phyloP scores from a whole-genome alignment of 202 grass and related monocot genomes.

The Hordeum pubiflorum region DNA sequence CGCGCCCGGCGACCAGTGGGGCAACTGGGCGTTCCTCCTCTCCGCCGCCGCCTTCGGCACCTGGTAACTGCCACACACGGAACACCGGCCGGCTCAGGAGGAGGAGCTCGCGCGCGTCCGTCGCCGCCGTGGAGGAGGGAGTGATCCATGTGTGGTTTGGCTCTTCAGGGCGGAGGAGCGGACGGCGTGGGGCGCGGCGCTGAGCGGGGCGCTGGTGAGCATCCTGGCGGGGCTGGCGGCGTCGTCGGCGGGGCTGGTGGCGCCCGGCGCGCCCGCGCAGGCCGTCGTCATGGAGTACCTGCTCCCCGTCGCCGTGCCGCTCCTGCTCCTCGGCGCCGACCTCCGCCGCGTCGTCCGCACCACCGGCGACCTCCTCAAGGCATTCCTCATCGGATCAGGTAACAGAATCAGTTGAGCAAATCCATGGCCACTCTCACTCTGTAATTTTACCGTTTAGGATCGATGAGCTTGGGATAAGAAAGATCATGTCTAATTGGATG shows the following conservation, averaged over 20 bases:
- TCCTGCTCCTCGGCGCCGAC: conserved; percentile 66
- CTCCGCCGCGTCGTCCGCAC: conserved; percentile 55
- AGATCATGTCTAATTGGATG: background rate
- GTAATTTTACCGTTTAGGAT: background rate
- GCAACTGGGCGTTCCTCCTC: conserved; percentile 75
- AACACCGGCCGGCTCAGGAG: background rate
- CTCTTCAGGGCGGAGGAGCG: conserved; percentile 42
- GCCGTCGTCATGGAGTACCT: conserved; percentile 59
- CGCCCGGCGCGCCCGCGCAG: conserved; percentile 48
- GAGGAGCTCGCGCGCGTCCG: background rate
- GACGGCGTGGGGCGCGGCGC: conserved; percentile 43
- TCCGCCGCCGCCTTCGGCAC: conserved; percentile 75
- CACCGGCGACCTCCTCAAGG: conserved; percentile 53
- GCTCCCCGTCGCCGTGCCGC: conserved; percentile 49
- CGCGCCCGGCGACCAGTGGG: conserved; percentile 63
- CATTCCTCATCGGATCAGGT: conserved; percentile 64
- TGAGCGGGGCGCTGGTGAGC: conserved; percentile 60
- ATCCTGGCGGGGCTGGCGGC: conserved; percentile 50
- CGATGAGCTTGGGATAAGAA: background rate
- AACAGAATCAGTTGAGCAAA: background rate
- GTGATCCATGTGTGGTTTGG: background rate
- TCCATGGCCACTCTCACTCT: background rate
- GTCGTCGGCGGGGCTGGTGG: conserved; percentile 29
- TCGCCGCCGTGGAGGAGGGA: background rate
- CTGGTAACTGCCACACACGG: conserved; percentile 25